Base-by-base conservation (phyloP, 2,329 filamentous ascomycete species). In the Neofusicoccum sp. region DNA sequence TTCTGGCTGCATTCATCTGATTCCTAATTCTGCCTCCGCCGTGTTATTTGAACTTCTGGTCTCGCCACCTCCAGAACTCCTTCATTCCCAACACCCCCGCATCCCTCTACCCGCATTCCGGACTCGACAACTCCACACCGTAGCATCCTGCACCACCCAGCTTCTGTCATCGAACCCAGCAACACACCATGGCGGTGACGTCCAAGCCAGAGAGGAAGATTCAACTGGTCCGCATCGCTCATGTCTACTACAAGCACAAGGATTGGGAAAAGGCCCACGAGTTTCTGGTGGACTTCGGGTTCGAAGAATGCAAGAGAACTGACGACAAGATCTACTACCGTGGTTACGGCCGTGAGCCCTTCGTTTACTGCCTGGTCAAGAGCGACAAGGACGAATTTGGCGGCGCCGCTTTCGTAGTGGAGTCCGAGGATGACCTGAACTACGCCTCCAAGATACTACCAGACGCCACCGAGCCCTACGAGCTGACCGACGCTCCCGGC, bases 291-390 rank as follows among this genome's bases (percentile, higher is more conserved):
- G 65, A 67, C 51, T 67, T 67, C 38, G 64, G 65, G 7, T 59
- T 67, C 36, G 47, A 61, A 40, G 40, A 62, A 57, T 28, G 58
- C 58, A 24, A 48, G 16, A n/a, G 61, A 58, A 56, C 49, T 8
- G 16, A 44, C 43, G 38, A 61, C 58, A 78, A 74, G 60, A 81
- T 83, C 30, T 86, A 81, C 71, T 85, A 81, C 67, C 78, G 82
- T 26, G 84, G 84, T 24, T 86, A 85, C 66, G 84, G 84, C n/a
- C 72, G 71, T 4, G 83, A 86, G 64, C 82, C 84, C 1, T 85
- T 82, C 67, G 71, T 84, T 3, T 74, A 86, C 28, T 82, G 77
- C 82, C 53, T 74, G 75, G 60, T 75, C 74, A 58, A 75, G 78
- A 4, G 67, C 72, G 51, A 71, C 77, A 69, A 69, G 7, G 56